Conservation (phyloP, 345 rosid species). For the Luvunga scandens region DNA sequence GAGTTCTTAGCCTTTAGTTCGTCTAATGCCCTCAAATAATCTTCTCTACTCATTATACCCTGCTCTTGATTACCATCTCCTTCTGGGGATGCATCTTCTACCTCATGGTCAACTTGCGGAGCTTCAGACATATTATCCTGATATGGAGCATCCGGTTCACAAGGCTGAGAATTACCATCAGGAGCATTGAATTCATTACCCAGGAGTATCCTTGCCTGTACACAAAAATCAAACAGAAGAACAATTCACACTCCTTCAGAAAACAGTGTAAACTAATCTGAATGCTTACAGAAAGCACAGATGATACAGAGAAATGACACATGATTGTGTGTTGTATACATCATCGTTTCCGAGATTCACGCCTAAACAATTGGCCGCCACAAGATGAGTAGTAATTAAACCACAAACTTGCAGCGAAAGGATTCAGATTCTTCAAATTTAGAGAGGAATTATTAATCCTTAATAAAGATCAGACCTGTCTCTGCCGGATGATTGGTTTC, state of each 20-base stretch:
- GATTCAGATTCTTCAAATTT: background rate
- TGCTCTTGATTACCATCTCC: conserved; percentile 28
- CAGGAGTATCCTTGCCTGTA: conserved; percentile 85
- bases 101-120: conserved; percentile 36
- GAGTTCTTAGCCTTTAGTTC: conserved; percentile 52
- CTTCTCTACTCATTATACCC: conserved; percentile 40
- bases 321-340: background rate
- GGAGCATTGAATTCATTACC: conserved; percentile 50
- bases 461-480: background rate
- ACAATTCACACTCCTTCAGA: background rate
- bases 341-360: too few relatives aligned
- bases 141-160: conserved; percentile 22
- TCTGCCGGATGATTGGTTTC: background rate
- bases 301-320: background rate
- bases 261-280: background rate
- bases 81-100: conserved; percentile 29
- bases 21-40: conserved; percentile 45
- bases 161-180: conserved; percentile 33
- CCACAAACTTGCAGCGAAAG: background rate
- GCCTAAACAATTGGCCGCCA: background rate
- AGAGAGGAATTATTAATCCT: background rate
- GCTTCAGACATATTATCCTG: conserved; percentile 31
- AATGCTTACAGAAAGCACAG: background rate
- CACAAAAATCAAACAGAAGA: conserved; percentile 17
- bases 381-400: background rate